Base-by-base conservation (phyloP, 2,329 filamentous ascomycete species). In the Trichoderma afroharzianum region DNA sequence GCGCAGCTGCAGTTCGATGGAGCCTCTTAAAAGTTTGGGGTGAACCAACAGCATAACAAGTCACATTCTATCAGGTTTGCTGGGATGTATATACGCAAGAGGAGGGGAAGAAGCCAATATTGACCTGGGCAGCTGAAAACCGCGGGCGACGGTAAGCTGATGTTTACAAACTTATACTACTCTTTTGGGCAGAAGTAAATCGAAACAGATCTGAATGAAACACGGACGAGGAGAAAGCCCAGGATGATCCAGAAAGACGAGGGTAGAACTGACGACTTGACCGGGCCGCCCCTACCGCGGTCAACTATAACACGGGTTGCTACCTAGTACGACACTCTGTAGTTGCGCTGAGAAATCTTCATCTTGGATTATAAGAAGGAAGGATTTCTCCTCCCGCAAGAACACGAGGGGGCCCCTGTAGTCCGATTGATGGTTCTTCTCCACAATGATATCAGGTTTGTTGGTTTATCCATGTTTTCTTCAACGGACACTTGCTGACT, bases 1-100 rank as follows among this genome's bases (percentile, higher is more conserved):
- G 47, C 68, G 68, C 68, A 70, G 63, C 59, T 70, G 68, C 68
- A 70, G 11, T 15, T 12, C 24, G 68, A 70, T 59, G 68, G 68
- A 70, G 43, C 47, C 68, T 39, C 43, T 63, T 63, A 59, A 55
- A 36, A 28, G 47, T 30, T 55, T 43, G 59, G 43, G 67, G 57
- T 21, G 50, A 63, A 63, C 53, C 43, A 63, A 59, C 47, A 70
- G 28, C 61, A 70, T 32, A 63, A 70, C 61, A 70, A 26, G 68
- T 59, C 61, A 57, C 61, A 57, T 70, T 70, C 59, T 61, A 70
- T 21, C 21, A 50, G 30, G 18, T 21, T 12, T 43, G 4, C 68
- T 57, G 59, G 39, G 59, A 63, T 63, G 9, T 2, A 50, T 26
- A 26, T 57, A n/a, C 26, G 24, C 21, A 55, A 11, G 28, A 59